Evolutionary conservation across 2,329 filamentous ascomycete species (phyloP).

Genomic region (Clathrospora elynae): DNA sequence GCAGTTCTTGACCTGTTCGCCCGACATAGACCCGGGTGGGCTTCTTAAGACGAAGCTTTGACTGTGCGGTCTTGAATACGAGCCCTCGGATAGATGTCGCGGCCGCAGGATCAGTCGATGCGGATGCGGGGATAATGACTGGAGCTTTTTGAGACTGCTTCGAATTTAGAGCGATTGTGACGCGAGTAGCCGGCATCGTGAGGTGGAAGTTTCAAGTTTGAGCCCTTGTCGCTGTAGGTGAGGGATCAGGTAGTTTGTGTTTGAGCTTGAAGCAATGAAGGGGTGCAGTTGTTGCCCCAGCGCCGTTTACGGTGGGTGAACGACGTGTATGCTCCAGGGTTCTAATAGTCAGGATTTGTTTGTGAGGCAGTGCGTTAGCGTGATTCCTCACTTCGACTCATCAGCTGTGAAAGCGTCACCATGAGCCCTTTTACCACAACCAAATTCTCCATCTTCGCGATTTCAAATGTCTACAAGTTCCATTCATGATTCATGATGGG

Average conservation of each 20-base stretch:
- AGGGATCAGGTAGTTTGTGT: too few species aligned
- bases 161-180: conserved; percentile 42
- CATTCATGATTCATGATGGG: too few species aligned
- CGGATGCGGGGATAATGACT: conserved; percentile 30
- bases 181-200: conserved; percentile 27
- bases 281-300: too few species aligned
- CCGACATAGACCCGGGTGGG: conserved; percentile 35
- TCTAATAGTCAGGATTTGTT: too few species aligned
- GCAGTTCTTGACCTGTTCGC: conserved; percentile 34
- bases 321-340: too few species aligned
- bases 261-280: too few species aligned
- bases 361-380: conserved; percentile 5
- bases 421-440: neutral
- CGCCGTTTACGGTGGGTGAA: too few species aligned
- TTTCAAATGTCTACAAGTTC: neutral
- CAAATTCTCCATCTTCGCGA: neutral
- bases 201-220: neutral
- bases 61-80: conserved; percentile 38
- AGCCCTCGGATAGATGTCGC: conserved; percentile 27
- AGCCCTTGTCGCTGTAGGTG: neutral
- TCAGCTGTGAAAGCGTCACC: conserved; percentile 3
- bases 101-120: conserved; percentile 21
- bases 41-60: conserved; percentile 42
- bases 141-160: conserved; percentile 38
- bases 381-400: conserved; percentile 22